Base-by-base conservation (phyloP, 805 yeast genomes). In the Wickerhamiella cacticola region DNA sequence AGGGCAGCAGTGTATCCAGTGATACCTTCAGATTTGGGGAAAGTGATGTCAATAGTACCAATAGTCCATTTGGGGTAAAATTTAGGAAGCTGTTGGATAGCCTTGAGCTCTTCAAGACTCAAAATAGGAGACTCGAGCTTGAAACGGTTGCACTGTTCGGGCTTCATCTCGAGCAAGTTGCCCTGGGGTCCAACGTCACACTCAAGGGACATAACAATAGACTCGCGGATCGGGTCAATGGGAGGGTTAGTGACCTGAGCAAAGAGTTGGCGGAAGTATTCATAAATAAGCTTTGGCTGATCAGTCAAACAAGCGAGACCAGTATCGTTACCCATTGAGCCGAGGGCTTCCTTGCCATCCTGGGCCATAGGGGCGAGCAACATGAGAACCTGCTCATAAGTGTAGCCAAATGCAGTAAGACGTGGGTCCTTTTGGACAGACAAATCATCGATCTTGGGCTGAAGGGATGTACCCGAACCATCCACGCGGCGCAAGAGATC, bases 171-270 rank as follows among this genome's bases (percentile, higher is more conserved):
- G 60, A 89, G 74, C 55, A 89, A 68, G 64, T 89, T 89, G 50
- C 95, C 97, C 66, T 92, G 97, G n/a, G 97, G 97, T 48, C 98
- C 98, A 59, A 89, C 80, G 66, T 83, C 86, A 68, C 98, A 89
- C 65, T 89, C 96, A 56, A 92, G 74, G 10, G 96, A 85, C 98
- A 89, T 89, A 61, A 92, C 97, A 57, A 89, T 84, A 51, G 81
- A 80, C 69, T 89, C 98, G 65, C 97, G 80, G 58, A 89, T 92
- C 46, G 98, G 97, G 65, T 89, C 98, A 62, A 89, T 92, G 45
- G 98, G 97, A 50, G 98, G 98, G 68, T 89, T 89, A 26, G 98
- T 89, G 49, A 89, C 98, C 68, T 89, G 98, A 18, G 98, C 98
- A 69, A 89, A 89, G 61, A 89, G 74, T 66, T 89, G 95, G 60